Evolutionary conservation across 805 yeast genomes (phyloP), one percentile per base, ranked within the genome.

Genomic region (Candida ortonii): DNA sequence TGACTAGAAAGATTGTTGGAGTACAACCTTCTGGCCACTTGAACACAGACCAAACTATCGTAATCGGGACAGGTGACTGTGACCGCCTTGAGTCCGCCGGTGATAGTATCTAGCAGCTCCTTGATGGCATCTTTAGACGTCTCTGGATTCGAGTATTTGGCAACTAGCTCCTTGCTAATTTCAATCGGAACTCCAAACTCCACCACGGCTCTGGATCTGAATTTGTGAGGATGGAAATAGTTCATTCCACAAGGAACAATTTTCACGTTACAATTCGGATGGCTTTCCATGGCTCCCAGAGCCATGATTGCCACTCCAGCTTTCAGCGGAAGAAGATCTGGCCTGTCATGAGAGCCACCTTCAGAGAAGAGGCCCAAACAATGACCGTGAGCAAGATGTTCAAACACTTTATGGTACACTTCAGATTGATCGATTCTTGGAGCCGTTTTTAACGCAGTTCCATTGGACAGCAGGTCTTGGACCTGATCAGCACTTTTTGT

Each of bases 231-330:
- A 54, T 86, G 95, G 72, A 90, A 90, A 62, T 90, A 90, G 62
- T 90, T 90, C 90, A 93, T 82, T 25, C 98, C 98, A 16, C 47
- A 43, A 11, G 47, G 97, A 10, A 93, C 95, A 47, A 90, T 86
- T 49, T 80, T 79, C 4, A 90, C 90, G 37, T 80, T 79, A 40
- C 84, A 78, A 28, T 74, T 72, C 0, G 93, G 87, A 49, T 84
- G 74, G 40, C 76, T 70, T 16, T 79, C 84, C 78, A 89, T 76
- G 7, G 97, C 93, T 7, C 97, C 98, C 19, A 93, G 68, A 0
- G 97, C 98, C 97, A 90, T 93, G 37, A 90, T 84, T 3, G 96
- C 96, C 7, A 93, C 97, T 43, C 98, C 98, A 1, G 97, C 96
- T 56, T 93, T 90, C 47, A 90, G 67, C 0, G 98, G 98, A 32